phyloP scores from a whole-genome alignment of 225 moss, liverwort and hornwort species.

The Anthoceros angustus region DNA sequence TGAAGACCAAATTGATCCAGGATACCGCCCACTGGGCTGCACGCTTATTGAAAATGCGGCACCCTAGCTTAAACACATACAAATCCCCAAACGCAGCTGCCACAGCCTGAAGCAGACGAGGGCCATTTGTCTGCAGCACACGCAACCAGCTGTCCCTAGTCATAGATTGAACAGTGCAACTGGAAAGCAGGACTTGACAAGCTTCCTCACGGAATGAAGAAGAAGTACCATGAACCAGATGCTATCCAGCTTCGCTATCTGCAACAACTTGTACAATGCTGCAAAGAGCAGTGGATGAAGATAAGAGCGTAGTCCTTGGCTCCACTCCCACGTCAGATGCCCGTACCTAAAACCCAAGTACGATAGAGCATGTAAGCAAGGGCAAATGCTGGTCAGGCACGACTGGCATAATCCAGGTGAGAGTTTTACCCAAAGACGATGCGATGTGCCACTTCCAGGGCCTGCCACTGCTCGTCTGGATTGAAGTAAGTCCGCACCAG shows the following conservation, averaged over 20 bases:
- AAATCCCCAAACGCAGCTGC: conserved; percentile 79
- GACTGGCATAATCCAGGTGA: neutral
- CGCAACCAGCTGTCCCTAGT: conserved; percentile 8
- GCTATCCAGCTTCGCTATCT: conserved; percentile 56
- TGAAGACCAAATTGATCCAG: conserved; percentile 10
- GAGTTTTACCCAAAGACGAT: conserved; percentile 55
- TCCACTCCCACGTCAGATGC: conserved; percentile 97
- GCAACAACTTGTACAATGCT: conserved; percentile 62
- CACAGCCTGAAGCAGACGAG: conserved; percentile 67
- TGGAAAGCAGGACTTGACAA: conserved; percentile 10
- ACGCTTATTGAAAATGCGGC: conserved; percentile 49
- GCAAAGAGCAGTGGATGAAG: conserved; percentile 88
- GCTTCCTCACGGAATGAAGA: neutral
- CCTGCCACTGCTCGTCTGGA: conserved; percentile 98
- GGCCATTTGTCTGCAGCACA: conserved; percentile 38
- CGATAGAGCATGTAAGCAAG: neutral
- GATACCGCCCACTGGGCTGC: conserved; percentile 94
- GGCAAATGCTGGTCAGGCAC: too few species aligned
- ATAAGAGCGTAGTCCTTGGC: conserved; percentile 68
- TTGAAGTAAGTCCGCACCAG: conserved; percentile 92
- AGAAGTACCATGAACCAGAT: conserved; percentile 79
- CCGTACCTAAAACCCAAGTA: conserved; percentile 41
- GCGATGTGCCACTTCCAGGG: conserved; percentile 75
- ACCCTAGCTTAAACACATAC: conserved; percentile 71
- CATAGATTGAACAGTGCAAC: conserved; percentile 6